Base-by-base conservation (phyloP, 352 stramenopile genomes). In the Phytophthora pluvialis region DNA sequence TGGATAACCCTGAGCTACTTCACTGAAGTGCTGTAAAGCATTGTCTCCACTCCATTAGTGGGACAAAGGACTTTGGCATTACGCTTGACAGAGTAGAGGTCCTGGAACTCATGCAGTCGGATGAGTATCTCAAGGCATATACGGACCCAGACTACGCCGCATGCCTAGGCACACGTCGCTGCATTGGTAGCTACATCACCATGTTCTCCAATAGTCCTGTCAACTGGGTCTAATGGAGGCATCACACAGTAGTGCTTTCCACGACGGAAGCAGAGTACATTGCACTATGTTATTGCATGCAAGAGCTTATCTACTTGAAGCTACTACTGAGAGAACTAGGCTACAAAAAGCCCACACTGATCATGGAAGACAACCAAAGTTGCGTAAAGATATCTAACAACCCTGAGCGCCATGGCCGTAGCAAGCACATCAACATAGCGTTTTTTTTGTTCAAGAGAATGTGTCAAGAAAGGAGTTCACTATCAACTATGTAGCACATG, bases 351-450 rank as follows among this genome's bases (percentile, higher is more conserved):
- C 40, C 53, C 28, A 60, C 53, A 29, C 6, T 60, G 31, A 60
- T 51, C 9, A 16, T 60, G 42, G 54, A 62, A 62, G 43, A 53
- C 43, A 62, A 62, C n/a, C 54, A 62, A 62, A 62, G 43, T 42
- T 54, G 33, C 32, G 54, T 53, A 26, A 46, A 62, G 26, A 62
- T 61, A 39, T 61, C 43, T 8, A 62, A 54, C 43, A 61, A 61
- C 32, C 43, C 42, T 13, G 43, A 54, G 21, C 44, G 54, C 9
- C 54, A 54, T 42, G 44, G 33, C 32, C 0, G 44, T 5, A 63
- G 44, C 13, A 54, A 63, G 25, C 54, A 63, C 25, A 63, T 55
- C 5, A 44, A 63, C 21, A 54, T 63, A 1, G 54, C 52, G 8
- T 63, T 29, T 54, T 63, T 5, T 63, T 63, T 5, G 33, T 63